Evolutionary conservation across 2,329 filamentous ascomycete genomes (phyloP).

Genomic region (Monilinia aucupariae): DNA sequence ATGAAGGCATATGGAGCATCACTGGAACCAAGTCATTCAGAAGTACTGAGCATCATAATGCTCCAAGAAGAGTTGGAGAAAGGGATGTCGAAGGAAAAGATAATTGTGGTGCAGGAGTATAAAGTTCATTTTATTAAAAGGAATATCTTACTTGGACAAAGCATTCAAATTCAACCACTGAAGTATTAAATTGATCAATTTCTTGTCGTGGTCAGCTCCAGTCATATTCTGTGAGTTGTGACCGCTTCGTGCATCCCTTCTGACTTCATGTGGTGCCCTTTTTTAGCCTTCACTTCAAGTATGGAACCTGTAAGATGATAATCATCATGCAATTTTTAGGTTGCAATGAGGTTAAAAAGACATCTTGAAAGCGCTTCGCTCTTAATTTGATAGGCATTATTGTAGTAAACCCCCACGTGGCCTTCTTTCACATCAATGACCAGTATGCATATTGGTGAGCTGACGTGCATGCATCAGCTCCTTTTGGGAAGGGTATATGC

Average conservation of each 20-base stretch:
- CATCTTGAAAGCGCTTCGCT: background rate
- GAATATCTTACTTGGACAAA: too few relatives aligned
- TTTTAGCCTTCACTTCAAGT: background rate
- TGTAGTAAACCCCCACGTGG: background rate
- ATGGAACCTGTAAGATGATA: background rate
- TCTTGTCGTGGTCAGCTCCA: too few relatives aligned
- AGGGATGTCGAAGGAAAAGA: slow-evolving; percentile 7
- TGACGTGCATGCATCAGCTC: too few relatives aligned
- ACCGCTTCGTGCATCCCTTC: background rate
- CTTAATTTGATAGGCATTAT: background rate
- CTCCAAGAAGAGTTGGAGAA: slow-evolving; percentile 5
- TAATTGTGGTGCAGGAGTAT: background rate
- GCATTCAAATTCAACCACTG: too few relatives aligned
- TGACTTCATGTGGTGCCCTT: background rate
- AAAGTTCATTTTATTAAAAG: too few relatives aligned
- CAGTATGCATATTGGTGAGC: background rate
- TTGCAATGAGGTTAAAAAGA: background rate
- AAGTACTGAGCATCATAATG: background rate
- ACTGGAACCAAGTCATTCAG: slow-evolving; percentile 1
- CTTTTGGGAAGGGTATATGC: too few relatives aligned
- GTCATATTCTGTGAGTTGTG: background rate
- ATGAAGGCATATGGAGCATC: background rate
- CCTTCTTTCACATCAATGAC: background rate
- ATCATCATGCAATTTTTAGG: background rate
- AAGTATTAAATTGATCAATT: too few relatives aligned